Base-by-base conservation (phyloP, 2,329 filamentous ascomycete species). In the Colletotrichum chrysophilum region DNA sequence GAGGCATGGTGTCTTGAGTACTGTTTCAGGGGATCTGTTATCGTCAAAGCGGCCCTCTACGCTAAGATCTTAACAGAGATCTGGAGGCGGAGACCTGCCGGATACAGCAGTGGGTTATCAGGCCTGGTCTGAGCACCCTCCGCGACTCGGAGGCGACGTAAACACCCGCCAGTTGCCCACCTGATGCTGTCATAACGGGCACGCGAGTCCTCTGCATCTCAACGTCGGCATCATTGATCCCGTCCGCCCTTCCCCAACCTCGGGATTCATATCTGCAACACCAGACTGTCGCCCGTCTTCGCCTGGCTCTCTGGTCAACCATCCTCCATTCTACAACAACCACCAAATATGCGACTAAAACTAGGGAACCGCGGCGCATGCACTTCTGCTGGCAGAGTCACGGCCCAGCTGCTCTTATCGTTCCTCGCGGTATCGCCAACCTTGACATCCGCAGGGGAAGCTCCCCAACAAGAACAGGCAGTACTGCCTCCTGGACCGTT, bases 391-490 rank as follows among this genome's bases (percentile, higher is more conserved):
- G 89, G 89, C 84, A 90, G 90, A 85, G 90, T 94, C 79, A 93
- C 93, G 16, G 90, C 92, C 70, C 87, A 88, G 58, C 83, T 94
- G 64, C 85, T 95, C 75, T 85, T 95, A 77, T 93, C 92, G 28
- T 92, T 94, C 84, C 89, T 95, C 69, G 91, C 92, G 78, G 84
- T 92, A 80, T 87, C 90, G 24, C 86, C 85, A 74, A 84, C 87
- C 24, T 80, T 86, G 26, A 81, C 85, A 60, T 83, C 84, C 62
- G 84, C 84, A 21, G 79, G 80, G 71, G 78, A 75, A 62, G 55
- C 82, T 74, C 77, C 81, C 69, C 78, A 82, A 76, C 80, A 85
- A 70, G 83, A 87, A 71, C 85, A 89, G 66, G 79, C 87, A 8
- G 79, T 88, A 52, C 79, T 91, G 21, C 86, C 87, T 38, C 83